phyloP scores from a whole-genome alignment of 129 eudicot genomes.

The Centaurea solstitialis region DNA sequence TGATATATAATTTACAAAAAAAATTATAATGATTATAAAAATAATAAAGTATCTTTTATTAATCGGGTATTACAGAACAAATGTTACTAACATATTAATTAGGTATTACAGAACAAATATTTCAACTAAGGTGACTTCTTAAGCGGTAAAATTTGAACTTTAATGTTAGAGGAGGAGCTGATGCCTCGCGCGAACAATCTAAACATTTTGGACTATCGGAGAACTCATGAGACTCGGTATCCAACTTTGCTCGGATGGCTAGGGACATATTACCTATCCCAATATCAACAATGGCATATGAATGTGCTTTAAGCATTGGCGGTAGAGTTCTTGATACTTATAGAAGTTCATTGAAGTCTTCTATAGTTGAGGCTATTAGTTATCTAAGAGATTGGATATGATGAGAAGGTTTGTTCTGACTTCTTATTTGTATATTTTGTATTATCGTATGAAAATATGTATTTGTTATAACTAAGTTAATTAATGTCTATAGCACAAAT shows the following conservation, averaged over 20 bases:
- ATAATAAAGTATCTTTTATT: too few relatives aligned
- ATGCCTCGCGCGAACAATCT: too few relatives aligned
- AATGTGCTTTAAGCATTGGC: neutral
- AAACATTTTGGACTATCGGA: neutral
- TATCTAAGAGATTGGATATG: neutral
- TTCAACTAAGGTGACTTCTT: neutral
- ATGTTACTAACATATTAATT: too few relatives aligned
- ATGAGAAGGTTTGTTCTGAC: neutral
- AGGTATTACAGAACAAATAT: too few relatives aligned
- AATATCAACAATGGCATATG: neutral
- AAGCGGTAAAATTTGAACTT: neutral
- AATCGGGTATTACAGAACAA: too few relatives aligned
- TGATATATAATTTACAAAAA: too few relatives aligned
- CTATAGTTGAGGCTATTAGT: neutral
- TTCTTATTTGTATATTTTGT: neutral
- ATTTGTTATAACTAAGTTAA: neutral
- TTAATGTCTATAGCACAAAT: neutral
- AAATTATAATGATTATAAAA: too few relatives aligned
- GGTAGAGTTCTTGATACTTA: neutral
- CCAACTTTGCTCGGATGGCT: neutral
- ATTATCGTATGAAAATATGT: neutral
- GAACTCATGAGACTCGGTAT: neutral
- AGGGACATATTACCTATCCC: neutral
- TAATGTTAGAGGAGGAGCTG: neutral
- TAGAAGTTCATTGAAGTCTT: neutral